Conservation (phyloP, 768 basidiomycete genomes). For the Tylopilus intermedius region DNA sequence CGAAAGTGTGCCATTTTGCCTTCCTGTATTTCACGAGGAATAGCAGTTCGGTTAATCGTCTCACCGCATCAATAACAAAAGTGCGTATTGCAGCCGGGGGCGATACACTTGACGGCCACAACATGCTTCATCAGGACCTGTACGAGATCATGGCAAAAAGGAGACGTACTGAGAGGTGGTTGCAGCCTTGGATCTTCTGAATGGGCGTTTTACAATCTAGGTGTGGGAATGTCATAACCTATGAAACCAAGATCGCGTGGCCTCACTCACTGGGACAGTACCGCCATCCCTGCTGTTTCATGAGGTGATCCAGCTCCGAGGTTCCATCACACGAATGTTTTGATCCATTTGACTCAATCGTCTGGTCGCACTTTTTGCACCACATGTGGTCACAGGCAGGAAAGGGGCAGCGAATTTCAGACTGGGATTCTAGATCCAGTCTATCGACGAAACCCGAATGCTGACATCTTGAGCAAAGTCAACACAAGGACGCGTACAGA, state of each 20-base stretch:
- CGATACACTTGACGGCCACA: slow-evolving; percentile 38
- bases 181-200: slow-evolving; percentile 49
- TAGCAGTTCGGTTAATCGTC: slow-evolving; percentile 39
- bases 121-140: not conserved
- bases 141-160: not conserved
- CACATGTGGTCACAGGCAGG: slow-evolving; percentile 46
- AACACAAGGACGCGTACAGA: not conserved
- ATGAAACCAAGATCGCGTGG: not conserved
- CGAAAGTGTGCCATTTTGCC: slow-evolving; percentile 33
- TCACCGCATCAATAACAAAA: slow-evolving; percentile 51
- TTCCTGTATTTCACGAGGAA: slow-evolving; percentile 28
- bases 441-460: slow-evolving; percentile 49
- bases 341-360: slow-evolving; percentile 30
- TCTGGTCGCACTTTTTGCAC: slow-evolving; percentile 57
- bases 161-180: slow-evolving; percentile 52
- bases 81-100: slow-evolving; percentile 54
- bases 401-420: slow-evolving; percentile 47
- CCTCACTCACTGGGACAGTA: slow-evolving; percentile 49
- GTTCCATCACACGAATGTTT: slow-evolving; percentile 57
- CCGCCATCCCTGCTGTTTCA: slow-evolving; percentile 55
- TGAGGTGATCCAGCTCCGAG: slow-evolving; percentile 46
- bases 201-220: slow-evolving; percentile 46
- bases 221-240: not conserved
- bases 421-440: slow-evolving; percentile 37
- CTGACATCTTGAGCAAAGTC: slow-evolving; percentile 39